A percentile compares a stretch with the other conserved stretches of the same genome.
phyloP scores from a whole-genome alignment of 768 basidiomycete species.

The Leucocoprinus sp. region DNA sequence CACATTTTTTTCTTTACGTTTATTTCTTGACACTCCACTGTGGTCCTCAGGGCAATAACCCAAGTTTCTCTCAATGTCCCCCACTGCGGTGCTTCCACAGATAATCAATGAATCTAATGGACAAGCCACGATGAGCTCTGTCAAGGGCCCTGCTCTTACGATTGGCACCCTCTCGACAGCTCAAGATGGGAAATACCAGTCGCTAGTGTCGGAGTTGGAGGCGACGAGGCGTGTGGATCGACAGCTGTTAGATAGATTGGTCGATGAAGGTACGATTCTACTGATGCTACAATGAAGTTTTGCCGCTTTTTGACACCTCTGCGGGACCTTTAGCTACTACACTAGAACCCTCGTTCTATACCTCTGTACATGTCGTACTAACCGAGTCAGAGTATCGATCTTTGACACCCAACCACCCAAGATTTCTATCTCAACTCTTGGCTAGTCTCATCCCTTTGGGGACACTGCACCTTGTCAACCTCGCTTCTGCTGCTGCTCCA shows the following conservation, averaged over 20 bases:
- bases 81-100: constrained; percentile 42
- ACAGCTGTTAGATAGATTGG: constrained; percentile 74
- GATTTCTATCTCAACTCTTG: constrained; percentile 54
- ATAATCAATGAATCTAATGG: constrained; percentile 14
- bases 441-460: constrained; percentile 58
- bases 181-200: constrained; percentile 72
- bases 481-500: constrained; percentile 32
- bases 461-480: constrained; percentile 56
- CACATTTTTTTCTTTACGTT: background rate
- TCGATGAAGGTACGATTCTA: constrained; percentile 61
- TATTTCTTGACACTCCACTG: background rate
- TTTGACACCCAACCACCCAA: constrained; percentile 42
- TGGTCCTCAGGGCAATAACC: background rate
- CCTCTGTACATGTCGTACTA: constrained; percentile 63
- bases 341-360: constrained; percentile 45
- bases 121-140: constrained; percentile 12
- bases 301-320: too few relatives aligned
- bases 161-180: constrained; percentile 77
- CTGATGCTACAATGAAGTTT: background rate
- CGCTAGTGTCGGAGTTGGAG: constrained; percentile 54
- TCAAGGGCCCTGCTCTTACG: constrained; percentile 51
- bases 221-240: constrained; percentile 53
- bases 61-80: constrained; percentile 39
- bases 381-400: constrained; percentile 51
- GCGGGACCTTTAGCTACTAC: constrained; percentile 55